Conservation (phyloP, 169 alveolate species). For the Plasmodium coatneyi region DNA sequence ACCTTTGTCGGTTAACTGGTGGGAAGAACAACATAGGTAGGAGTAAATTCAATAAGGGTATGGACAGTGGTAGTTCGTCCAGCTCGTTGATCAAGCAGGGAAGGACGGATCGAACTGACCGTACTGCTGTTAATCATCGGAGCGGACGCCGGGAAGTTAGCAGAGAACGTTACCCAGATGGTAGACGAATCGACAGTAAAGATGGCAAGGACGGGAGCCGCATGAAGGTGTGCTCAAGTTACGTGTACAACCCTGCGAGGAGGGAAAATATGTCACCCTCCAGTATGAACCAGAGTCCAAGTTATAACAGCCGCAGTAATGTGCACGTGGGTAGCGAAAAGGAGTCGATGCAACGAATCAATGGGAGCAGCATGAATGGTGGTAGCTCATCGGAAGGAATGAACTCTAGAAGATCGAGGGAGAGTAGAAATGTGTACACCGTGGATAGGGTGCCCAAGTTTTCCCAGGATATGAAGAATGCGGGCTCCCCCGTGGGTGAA, state of each 20-base stretch:
- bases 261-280: background rate
- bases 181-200: background rate
- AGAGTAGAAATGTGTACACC: slow-evolving; percentile 19
- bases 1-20: background rate
- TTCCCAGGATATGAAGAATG: background rate
- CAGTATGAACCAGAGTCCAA: background rate
- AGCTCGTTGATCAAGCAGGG: background rate
- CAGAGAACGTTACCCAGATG: background rate
- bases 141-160: background rate
- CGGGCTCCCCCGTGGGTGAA: background rate
- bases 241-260: background rate
- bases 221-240: slow-evolving; percentile 7
- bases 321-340: background rate
- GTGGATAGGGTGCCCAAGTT: slow-evolving; percentile 12
- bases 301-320: background rate
- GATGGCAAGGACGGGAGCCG: background rate
- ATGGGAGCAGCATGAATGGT: background rate
- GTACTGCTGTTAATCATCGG: background rate
- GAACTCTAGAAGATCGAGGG: background rate
- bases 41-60: background rate
- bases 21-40: background rate
- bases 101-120: background rate
- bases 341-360: background rate
- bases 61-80: background rate
- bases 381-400: background rate